phyloP scores from a whole-genome alignment of 2,329 filamentous ascomycete species.

The Exophiala sp. region DNA sequence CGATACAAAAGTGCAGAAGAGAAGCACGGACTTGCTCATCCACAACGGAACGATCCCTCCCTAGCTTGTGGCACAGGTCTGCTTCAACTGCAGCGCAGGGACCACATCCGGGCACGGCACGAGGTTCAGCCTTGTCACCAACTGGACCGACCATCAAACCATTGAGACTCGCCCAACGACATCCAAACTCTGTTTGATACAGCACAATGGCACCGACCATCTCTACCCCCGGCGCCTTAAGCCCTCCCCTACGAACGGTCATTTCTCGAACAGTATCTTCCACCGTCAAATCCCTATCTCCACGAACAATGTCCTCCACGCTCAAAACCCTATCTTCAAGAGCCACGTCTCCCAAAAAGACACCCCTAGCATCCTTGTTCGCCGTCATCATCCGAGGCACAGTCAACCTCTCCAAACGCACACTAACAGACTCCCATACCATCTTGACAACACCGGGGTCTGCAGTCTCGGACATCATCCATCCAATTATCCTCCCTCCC shows the following conservation, averaged over 20 bases:
- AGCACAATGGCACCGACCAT: conserved; percentile 23
- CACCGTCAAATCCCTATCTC: conserved; percentile 4
- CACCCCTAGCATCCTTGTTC: conserved; percentile 24
- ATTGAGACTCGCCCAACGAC: no score
- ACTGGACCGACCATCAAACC: no score
- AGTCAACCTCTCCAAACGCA: conserved; percentile 12
- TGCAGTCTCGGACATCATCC: background rate
- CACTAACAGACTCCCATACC: conserved; percentile 4
- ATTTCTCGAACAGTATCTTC: conserved; percentile 16
- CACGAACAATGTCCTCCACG: conserved; percentile 6
- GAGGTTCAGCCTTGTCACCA: no score
- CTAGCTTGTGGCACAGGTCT: no score
- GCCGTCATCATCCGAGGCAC: conserved; percentile 23
- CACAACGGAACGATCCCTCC: no score
- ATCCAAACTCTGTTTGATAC: background rate
- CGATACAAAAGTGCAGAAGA: no score
- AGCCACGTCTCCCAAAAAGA: conserved; percentile 4
- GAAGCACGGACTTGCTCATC: no score
- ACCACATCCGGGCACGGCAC: no score
- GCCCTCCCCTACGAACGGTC: conserved; percentile 10
- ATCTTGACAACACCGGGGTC: background rate
- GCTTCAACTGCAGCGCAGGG: no score
- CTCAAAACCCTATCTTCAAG: conserved; percentile 6
- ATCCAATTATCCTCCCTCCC: background rate
- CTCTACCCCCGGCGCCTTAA: conserved; percentile 7